Evolutionary conservation across 768 basidiomycete genomes (phyloP).

Genomic region (Lactifluus echinatus): DNA sequence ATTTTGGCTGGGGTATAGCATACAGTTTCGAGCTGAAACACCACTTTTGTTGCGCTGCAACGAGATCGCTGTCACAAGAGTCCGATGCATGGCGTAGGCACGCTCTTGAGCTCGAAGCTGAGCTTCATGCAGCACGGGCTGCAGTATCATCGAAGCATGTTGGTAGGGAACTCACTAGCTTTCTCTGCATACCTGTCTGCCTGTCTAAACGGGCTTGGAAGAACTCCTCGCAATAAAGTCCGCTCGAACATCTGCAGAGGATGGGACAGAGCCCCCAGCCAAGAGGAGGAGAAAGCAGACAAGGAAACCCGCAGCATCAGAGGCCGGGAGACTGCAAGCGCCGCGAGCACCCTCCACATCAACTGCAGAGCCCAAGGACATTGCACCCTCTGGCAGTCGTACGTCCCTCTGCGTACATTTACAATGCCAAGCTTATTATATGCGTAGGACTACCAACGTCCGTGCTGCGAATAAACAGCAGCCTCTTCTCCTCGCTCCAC

Average conservation of each 20-base stretch:
- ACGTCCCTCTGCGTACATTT: background rate
- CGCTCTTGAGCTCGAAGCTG: constrained; percentile 6
- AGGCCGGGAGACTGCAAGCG: background rate
- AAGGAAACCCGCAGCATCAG: background rate
- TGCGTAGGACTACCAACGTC: background rate
- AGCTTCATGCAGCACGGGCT: background rate
- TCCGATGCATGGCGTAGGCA: constrained; percentile 11
- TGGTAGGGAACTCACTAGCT: background rate
- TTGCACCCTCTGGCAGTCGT: background rate
- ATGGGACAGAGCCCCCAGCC: background rate
- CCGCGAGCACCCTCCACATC: background rate
- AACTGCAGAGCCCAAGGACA: background rate
- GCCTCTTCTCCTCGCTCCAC: constrained; percentile 12
- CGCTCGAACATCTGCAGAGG: background rate
- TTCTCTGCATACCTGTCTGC: background rate
- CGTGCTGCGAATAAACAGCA: background rate
- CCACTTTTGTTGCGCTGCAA: background rate
- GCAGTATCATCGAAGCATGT: background rate
- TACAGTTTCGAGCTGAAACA: constrained; percentile 1
- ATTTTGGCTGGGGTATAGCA: background rate
- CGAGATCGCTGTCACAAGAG: background rate
- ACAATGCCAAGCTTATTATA: background rate
- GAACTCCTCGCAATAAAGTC: background rate
- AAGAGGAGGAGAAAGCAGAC: background rate
- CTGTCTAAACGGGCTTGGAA: background rate